Conservation (phyloP, 2,329 filamentous ascomycete species). For the Zymoseptoria passerinii region DNA sequence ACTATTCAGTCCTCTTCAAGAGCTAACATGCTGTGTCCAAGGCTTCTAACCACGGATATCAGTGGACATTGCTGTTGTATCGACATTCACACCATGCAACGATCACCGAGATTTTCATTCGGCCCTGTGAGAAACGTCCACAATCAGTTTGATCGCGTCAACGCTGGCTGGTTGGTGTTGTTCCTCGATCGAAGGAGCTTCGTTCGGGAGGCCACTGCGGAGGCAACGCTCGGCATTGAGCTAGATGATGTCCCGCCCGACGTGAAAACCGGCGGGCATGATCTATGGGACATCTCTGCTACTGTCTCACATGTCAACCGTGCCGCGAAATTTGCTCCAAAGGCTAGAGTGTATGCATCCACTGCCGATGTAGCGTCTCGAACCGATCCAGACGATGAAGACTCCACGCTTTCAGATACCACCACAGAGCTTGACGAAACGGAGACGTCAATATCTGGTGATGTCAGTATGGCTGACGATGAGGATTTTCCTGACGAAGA, state of each 20-base stretch:
- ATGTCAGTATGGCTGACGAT: not conserved
- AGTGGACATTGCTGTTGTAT: conserved; percentile 25
- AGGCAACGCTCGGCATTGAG: conserved; percentile 20
- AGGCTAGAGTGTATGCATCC: not conserved
- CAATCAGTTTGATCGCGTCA: conserved; percentile 20
- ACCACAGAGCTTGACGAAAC: not conserved
- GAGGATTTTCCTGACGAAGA: not conserved
- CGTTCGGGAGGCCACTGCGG: conserved; percentile 13
- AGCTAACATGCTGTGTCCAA: not conserved
- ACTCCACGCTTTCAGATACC: not conserved
- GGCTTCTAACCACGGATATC: conserved; percentile 50
- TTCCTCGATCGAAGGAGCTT: conserved; percentile 33
- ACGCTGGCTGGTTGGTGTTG: conserved; percentile 31
- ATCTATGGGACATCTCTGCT: conserved; percentile 26
- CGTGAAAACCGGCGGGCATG: conserved; percentile 2
- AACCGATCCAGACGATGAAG: not conserved
- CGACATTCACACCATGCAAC: conserved; percentile 20
- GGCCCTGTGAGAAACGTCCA: conserved; percentile 1
- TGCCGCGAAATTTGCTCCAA: not conserved
- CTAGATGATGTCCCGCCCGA: conserved; percentile 16
- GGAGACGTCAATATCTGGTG: not conserved
- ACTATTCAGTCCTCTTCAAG: not conserved
- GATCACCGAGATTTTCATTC: conserved; percentile 22
- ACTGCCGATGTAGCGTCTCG: not conserved
- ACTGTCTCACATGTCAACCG: conserved; percentile 14